A percentile compares a stretch with the other conserved stretches of the same genome.
Conservation (phyloP, 2,329 filamentous ascomycete species). For the Aspergillus udagawae region DNA sequence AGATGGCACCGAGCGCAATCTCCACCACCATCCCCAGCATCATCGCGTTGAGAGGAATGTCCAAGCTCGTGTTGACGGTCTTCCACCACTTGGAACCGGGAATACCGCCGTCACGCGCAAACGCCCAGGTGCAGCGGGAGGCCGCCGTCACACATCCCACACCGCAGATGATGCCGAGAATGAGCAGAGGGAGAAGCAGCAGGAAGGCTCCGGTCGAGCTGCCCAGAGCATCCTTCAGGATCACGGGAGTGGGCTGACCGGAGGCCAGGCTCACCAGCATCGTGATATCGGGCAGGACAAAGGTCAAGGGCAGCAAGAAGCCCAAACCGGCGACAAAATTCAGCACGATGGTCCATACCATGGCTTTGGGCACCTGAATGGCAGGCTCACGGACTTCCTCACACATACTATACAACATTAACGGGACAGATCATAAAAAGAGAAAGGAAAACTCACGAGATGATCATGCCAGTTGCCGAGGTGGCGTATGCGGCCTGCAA, state of each 20-base stretch:
- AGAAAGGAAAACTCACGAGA: constrained; percentile 54
- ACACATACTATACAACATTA: constrained; percentile 49
- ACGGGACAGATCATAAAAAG: background rate
- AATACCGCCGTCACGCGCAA: constrained; percentile 68
- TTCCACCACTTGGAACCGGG: constrained; percentile 64
- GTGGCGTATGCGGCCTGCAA: constrained; percentile 65
- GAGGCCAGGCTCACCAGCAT: constrained; percentile 61
- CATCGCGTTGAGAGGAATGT: constrained; percentile 67
- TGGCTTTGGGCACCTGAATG: constrained; percentile 64
- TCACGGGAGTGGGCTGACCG: constrained; percentile 67
- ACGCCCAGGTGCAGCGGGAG: constrained; percentile 68
- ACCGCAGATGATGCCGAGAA: constrained; percentile 70
- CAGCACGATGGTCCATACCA: constrained; percentile 62
- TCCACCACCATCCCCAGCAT: constrained; percentile 64
- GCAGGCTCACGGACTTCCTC: constrained; percentile 64
- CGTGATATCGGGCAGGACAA: constrained; percentile 65
- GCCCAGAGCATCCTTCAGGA: constrained; percentile 71
- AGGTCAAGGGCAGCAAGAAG: constrained; percentile 69
- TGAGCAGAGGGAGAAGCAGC: constrained; percentile 61
- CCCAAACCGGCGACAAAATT: constrained; percentile 61
- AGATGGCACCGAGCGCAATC: constrained; percentile 69
- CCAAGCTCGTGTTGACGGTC: constrained; percentile 58
- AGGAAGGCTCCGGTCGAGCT: constrained; percentile 68
- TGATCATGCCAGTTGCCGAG: constrained; percentile 71
- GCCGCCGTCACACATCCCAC: constrained; percentile 69